Conservation (phyloP, 2,329 filamentous ascomycete species). For the Fusarium chaquense region DNA sequence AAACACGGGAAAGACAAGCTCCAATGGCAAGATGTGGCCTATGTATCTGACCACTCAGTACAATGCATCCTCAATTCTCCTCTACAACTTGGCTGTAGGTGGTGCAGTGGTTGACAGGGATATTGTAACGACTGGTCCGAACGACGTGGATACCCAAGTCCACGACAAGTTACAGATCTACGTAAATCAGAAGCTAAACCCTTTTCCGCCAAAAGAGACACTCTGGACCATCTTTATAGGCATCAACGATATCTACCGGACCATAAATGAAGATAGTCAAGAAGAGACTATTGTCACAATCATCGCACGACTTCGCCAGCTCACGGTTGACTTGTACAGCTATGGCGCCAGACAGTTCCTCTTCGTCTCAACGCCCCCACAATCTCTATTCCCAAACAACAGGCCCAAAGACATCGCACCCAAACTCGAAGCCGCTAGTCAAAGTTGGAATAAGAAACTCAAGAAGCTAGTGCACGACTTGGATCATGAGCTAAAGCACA, state of each 20-base stretch:
- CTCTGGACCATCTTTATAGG: conserved; percentile 20
- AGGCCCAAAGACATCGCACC: conserved; percentile 7
- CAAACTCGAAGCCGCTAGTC: background rate
- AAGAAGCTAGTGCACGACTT: background rate
- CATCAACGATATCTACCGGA: conserved; percentile 29
- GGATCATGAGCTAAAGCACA: background rate
- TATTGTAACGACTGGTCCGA: conserved; percentile 17
- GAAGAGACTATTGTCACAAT: background rate
- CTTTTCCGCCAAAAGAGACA: conserved; percentile 1
- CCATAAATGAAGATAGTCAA: conserved; percentile 9
- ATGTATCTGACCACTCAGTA: conserved; percentile 16
- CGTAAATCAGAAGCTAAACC: background rate
- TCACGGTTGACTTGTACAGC: background rate
- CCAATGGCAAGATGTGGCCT: conserved; percentile 28
- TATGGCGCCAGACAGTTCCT: conserved; percentile 16
- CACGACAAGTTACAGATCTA: conserved; percentile 2
- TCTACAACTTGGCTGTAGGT: conserved; percentile 24
- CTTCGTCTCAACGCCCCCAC: conserved; percentile 14
- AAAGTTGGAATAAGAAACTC: conserved; percentile 6
- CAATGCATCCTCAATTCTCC: background rate
- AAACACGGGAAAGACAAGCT: conserved; percentile 19
- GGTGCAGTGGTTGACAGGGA: conserved; percentile 17
- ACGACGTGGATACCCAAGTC: conserved; percentile 8
- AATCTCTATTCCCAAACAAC: conserved; percentile 23
- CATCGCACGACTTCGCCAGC: background rate